phyloP scores from a whole-genome alignment of 2,329 filamentous ascomycete genomes.

The Nectriaceae sp. region DNA sequence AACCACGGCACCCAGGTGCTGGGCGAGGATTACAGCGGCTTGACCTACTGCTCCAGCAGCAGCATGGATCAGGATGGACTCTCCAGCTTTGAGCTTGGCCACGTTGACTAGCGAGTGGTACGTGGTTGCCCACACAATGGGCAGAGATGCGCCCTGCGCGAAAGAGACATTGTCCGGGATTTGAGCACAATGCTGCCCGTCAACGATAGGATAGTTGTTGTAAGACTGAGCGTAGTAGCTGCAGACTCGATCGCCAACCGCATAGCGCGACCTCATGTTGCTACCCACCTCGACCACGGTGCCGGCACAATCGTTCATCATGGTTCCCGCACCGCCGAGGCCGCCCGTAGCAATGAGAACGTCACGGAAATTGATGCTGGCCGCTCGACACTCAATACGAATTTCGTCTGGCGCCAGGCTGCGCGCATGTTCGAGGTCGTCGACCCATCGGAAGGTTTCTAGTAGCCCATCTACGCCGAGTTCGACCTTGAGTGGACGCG shows the following conservation, averaged over 20 bases:
- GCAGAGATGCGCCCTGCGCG: constrained; percentile 31
- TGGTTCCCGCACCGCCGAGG: constrained; percentile 23
- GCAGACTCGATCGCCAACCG: constrained; percentile 22
- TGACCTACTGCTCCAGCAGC: constrained; percentile 32
- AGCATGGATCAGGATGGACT: constrained; percentile 34
- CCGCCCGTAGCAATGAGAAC: constrained; percentile 24
- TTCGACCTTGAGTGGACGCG: constrained; percentile 6
- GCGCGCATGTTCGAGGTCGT: constrained; percentile 10
- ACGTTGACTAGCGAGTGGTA: constrained; percentile 13
- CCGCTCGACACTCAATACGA: constrained; percentile 10
- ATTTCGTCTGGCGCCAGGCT: constrained; percentile 10
- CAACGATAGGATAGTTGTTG: neutral
- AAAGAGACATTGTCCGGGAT: constrained; percentile 13
- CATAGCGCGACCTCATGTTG: constrained; percentile 9
- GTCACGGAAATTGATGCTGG: constrained; percentile 16
- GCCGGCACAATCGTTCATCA: constrained; percentile 25
- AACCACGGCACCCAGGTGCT: constrained; percentile 24
- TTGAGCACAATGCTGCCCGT: constrained; percentile 1
- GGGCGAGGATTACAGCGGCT: constrained; percentile 28
- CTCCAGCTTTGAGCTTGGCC: constrained; percentile 33
- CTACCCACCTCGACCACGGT: constrained; percentile 12
- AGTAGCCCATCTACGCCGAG: constrained; percentile 12
- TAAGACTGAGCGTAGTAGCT: constrained; percentile 5
- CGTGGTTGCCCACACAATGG: constrained; percentile 12
- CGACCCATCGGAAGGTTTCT: constrained; percentile 7